A percentile compares a stretch with the other conserved stretches of the same genome.
Evolutionary conservation across 2,329 filamentous ascomycete genomes (phyloP).

Genomic region (Tolypocladium ovalisporum): DNA sequence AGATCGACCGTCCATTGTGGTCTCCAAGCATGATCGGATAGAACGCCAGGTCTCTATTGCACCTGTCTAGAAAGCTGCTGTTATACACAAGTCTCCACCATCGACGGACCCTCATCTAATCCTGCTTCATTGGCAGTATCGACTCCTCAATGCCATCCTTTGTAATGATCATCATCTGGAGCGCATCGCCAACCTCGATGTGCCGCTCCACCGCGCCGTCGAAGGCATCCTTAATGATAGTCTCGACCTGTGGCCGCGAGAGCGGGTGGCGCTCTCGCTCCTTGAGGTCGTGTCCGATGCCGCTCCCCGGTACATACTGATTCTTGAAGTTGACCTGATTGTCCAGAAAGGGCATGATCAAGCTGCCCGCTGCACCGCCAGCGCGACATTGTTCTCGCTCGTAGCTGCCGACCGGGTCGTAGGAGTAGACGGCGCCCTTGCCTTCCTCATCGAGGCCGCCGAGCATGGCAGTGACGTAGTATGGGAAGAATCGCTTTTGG

Average conservation of each 20-base stretch:
- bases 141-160: constrained; percentile 80
- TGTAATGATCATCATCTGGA: constrained; percentile 94
- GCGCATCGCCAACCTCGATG: constrained; percentile 92
- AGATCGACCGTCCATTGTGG: not conserved
- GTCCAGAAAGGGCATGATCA: constrained; percentile 99
- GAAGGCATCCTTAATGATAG: constrained; percentile 92
- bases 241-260: constrained; percentile 63
- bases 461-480: constrained; percentile 92
- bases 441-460: constrained; percentile 92
- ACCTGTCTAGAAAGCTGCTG: constrained; percentile 7
- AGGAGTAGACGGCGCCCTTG: constrained; percentile 88
- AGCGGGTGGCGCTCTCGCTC: constrained; percentile 62
- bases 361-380: constrained; percentile 78
- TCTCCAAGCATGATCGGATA: not conserved
- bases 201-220: constrained; percentile 96
- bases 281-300: constrained; percentile 69
- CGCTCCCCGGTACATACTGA: constrained; percentile 83
- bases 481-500: constrained; percentile 96
- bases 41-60: not conserved
- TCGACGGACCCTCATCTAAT: constrained; percentile 39
- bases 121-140: constrained; percentile 76
- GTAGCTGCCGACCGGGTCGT: constrained; percentile 96
- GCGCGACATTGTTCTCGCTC: constrained; percentile 94
- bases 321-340: constrained; percentile 99
- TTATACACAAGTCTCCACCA: constrained; percentile 17